Percentiles rank a stretch among this genome's conserved stretches.
phyloP scores from a whole-genome alignment of 1,139 yeast species.

The Diutina mesorugosa region DNA sequence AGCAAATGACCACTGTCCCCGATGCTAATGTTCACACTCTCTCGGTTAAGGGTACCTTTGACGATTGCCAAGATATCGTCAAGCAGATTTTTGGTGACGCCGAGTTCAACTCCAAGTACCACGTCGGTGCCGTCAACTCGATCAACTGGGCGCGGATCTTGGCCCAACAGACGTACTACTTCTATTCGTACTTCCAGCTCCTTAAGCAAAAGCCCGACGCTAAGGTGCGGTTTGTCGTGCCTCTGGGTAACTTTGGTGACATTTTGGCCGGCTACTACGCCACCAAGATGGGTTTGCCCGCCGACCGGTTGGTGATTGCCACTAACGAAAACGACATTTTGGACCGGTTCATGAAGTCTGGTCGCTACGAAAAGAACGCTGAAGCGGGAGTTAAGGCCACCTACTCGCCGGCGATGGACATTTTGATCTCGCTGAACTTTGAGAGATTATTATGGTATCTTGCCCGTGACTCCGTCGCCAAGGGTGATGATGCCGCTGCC shows the following conservation, averaged over 20 bases:
- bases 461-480: slow-evolving; percentile 54
- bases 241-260: slow-evolving; percentile 97
- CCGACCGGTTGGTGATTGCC: slow-evolving; percentile 77
- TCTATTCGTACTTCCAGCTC: slow-evolving; percentile 78
- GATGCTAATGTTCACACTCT: slow-evolving; percentile 90
- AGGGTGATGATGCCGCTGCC: slow-evolving; percentile 50
- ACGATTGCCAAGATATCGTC: slow-evolving; percentile 95
- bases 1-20: slow-evolving; percentile 96
- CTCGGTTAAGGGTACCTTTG: slow-evolving; percentile 91
- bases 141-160: slow-evolving; percentile 98
- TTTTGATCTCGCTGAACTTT: slow-evolving; percentile 84
- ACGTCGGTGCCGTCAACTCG: slow-evolving; percentile 95
- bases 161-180: slow-evolving; percentile 95
- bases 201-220: slow-evolving; percentile 17
- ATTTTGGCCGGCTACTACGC: slow-evolving; percentile 95
- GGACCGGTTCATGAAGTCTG: slow-evolving; percentile 81
- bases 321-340: slow-evolving; percentile 92
- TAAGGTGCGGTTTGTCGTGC: slow-evolving; percentile 77
- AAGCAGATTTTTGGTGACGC: slow-evolving; percentile 84
- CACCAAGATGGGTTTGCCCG: slow-evolving; percentile 88
- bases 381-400: slow-evolving; percentile 64
- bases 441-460: slow-evolving; percentile 94
- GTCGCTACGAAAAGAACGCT: slow-evolving; percentile 61
- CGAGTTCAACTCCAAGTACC: slow-evolving; percentile 78
- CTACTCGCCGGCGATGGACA: slow-evolving; percentile 97